These are phyloP conservation scores for Agastache rugosa DNA, from an alignment of 257 asterid genomes.

Conservation along the genomic window DNA sequence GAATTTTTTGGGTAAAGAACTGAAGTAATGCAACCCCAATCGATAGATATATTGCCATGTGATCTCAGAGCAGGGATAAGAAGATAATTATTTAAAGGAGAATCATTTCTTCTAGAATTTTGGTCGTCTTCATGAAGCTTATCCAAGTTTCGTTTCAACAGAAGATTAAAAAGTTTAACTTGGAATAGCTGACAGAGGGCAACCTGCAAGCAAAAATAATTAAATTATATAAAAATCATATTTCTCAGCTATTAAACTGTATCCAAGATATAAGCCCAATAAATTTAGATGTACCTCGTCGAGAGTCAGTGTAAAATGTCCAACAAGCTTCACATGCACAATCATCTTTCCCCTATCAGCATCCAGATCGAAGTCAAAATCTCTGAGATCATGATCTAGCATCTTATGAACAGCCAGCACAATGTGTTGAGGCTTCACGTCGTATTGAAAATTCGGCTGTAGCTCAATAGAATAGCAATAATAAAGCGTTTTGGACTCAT, in stretches of 20 bases:
- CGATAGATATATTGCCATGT: slow-evolving; percentile 34
- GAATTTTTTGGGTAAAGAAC: slow-evolving; percentile 27
- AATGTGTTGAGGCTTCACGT: slow-evolving; percentile 51
- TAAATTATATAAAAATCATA: neutral
- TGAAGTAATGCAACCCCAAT: slow-evolving; percentile 63
- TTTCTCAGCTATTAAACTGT: slow-evolving; percentile 12
- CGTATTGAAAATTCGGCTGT: slow-evolving; percentile 38
- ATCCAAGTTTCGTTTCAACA: slow-evolving; percentile 52
- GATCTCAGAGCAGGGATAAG: slow-evolving; percentile 59
- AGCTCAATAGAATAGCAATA: slow-evolving; percentile 62
- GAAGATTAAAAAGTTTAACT: slow-evolving; percentile 52
- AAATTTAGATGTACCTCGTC: slow-evolving; percentile 49
- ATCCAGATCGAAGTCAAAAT: slow-evolving; percentile 49
- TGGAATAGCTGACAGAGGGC: slow-evolving; percentile 61
- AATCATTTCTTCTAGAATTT: slow-evolving; percentile 24
- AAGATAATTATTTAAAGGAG: slow-evolving; percentile 55
- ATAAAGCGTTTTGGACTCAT: slow-evolving; percentile 37
- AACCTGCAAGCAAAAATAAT: slow-evolving; percentile 49
- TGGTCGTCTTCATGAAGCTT: slow-evolving; percentile 42
- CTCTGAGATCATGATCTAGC: slow-evolving; percentile 53
- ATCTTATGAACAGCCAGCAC: slow-evolving; percentile 57
- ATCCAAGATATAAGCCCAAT: neutral
- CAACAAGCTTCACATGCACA: slow-evolving; percentile 44
- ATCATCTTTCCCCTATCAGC: slow-evolving; percentile 52
- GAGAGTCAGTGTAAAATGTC: slow-evolving; percentile 40